Conservation (phyloP, 2,329 filamentous ascomycete genomes). For the Phialophora verrucosa region DNA sequence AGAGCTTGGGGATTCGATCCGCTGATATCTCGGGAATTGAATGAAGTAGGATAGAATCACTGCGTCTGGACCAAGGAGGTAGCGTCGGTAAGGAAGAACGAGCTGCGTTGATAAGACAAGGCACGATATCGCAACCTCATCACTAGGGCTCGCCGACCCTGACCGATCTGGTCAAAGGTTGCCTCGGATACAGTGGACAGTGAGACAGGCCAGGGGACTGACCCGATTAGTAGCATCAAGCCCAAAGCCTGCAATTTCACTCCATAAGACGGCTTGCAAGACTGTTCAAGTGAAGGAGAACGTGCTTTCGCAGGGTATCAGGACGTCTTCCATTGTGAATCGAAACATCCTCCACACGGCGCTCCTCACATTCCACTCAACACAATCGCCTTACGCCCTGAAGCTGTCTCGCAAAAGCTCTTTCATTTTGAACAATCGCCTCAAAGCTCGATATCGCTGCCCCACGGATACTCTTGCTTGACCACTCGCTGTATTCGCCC, state of each 20-base stretch:
- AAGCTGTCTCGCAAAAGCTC: background rate
- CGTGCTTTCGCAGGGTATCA: background rate
- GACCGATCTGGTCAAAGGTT: background rate
- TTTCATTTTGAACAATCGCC: background rate
- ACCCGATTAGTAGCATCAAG: background rate
- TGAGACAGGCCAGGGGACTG: background rate
- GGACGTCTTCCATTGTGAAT: background rate
- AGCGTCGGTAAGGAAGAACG: background rate
- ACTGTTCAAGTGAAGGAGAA: background rate
- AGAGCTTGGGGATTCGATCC: background rate
- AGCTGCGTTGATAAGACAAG: background rate
- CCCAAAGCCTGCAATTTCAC: background rate
- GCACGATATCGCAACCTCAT: background rate
- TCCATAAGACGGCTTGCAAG: background rate
- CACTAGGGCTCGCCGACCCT: background rate
- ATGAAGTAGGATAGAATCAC: background rate
- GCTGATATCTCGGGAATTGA: constrained; percentile 5
- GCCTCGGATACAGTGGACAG: background rate
- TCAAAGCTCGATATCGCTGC: background rate
- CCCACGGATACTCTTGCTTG: background rate
- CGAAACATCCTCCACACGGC: background rate
- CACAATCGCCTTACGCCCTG: background rate
- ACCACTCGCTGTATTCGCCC: background rate
- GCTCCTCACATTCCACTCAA: background rate
- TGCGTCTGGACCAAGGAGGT: background rate